Base-by-base conservation (phyloP, 1,139 yeast species). In the Blastobotrys petasosporus region DNA sequence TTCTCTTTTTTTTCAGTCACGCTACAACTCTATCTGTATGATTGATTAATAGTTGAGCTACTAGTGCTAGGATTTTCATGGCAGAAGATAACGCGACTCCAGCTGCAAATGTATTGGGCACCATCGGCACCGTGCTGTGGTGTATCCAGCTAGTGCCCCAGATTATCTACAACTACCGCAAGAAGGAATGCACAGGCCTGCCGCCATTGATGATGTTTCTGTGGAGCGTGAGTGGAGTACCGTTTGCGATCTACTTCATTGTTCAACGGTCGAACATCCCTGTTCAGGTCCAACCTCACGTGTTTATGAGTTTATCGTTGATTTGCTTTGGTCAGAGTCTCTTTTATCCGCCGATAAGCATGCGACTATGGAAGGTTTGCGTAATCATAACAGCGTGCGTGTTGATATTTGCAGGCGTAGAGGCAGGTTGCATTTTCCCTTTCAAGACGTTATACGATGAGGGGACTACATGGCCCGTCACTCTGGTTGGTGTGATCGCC, bases 101-200 rank as follows among this genome's bases (percentile, higher is more conserved):
- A 11, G 86, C 86, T 1, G 79, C 85, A 23, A 86, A 85, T 44
- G 88, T 85, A 7, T 72, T 87, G 50, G 96, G 86, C n/a, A 86
- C 95, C 7, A 73, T 84, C 1, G 97, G 95, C 12, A 88, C 97
- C 0, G 78, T 88, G 4, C 74, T 85, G 51, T 90, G 97, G 96
- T 88, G 96, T 64, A 69, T 88, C 53, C 97, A 90, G 65, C 69
- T 88, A 54, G 73, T 86, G 2, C 97, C 97, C 2, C 97, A 88
- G 63, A 80, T 88, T 44, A 70, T 79, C 45, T 70, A 79, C 60
- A 88, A 90, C 62, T 86, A 75, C 66, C 70, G 71, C 47, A 74
- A 74, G n/a, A 87, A 88, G 58, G 77, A 85, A 59, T 84, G 95
- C 52, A 84, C 81, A 37, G 97, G 97, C 0, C 65, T 88, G 11